phyloP scores from a whole-genome alignment of 2,329 filamentous ascomycete species.

The Aspergillus persii region DNA sequence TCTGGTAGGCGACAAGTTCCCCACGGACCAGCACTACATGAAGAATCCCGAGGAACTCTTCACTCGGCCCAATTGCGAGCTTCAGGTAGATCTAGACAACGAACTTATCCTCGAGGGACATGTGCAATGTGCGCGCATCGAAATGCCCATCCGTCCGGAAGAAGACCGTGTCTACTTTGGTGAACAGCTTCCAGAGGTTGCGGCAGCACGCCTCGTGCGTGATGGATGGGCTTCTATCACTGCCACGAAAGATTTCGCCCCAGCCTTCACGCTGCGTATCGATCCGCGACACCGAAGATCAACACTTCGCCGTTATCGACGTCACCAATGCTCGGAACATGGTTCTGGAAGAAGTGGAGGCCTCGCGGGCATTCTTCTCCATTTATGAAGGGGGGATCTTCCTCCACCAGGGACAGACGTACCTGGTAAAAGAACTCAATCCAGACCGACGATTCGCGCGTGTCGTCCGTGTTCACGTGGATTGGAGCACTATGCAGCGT shows the following conservation, averaged over 20 bases:
- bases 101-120: slow-evolving; percentile 90
- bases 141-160: slow-evolving; percentile 83
- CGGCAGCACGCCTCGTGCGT: slow-evolving; percentile 67
- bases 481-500: slow-evolving; percentile 91
- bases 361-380: slow-evolving; percentile 90
- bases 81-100: slow-evolving; percentile 90
- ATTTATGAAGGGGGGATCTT: slow-evolving; percentile 97
- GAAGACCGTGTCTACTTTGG: slow-evolving; percentile 80
- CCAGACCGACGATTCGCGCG: slow-evolving; percentile 78
- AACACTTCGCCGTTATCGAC: slow-evolving; percentile 93
- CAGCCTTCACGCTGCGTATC: slow-evolving; percentile 78
- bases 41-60: slow-evolving; percentile 89
- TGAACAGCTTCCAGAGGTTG: slow-evolving; percentile 66
- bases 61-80: slow-evolving; percentile 80
- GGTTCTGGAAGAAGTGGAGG: slow-evolving; percentile 93
- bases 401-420: slow-evolving; percentile 90
- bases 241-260: slow-evolving; percentile 82
- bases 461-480: slow-evolving; percentile 84
- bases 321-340: slow-evolving; percentile 74
- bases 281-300: slow-evolving; percentile 84
- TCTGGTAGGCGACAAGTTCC: slow-evolving; percentile 82
- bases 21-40: slow-evolving; percentile 96
- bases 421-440: slow-evolving; percentile 84
- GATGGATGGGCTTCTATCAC: slow-evolving; percentile 82
- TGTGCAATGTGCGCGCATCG: slow-evolving; percentile 89